Conservation (phyloP, 805 yeast genomes). For the Clavispora carvajalis region DNA sequence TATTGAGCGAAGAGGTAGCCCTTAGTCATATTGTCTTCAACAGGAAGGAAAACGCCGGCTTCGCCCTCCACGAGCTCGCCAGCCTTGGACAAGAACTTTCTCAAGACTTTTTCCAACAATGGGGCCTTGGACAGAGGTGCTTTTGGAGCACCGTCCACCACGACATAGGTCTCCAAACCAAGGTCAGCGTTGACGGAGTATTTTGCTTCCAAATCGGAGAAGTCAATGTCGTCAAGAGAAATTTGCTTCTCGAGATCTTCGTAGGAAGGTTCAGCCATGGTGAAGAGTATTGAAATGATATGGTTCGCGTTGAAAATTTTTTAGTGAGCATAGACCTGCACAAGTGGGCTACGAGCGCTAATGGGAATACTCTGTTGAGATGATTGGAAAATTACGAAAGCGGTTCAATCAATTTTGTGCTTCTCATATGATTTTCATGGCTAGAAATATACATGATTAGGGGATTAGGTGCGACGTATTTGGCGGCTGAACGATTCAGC, state of each 20-base stretch:
- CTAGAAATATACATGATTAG: too few relatives aligned
- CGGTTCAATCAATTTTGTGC: too few relatives aligned
- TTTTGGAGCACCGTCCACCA: slow-evolving; percentile 92
- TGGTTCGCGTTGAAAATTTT: slow-evolving; percentile 1
- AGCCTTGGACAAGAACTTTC: slow-evolving; percentile 69
- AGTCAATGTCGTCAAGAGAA: slow-evolving; percentile 55
- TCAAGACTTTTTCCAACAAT: slow-evolving; percentile 76
- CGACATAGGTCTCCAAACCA: slow-evolving; percentile 70
- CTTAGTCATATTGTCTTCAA: slow-evolving; percentile 71
- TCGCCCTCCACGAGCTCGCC: slow-evolving; percentile 62
- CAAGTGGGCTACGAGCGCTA: not conserved
- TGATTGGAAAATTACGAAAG: too few relatives aligned
- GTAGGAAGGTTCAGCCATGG: slow-evolving; percentile 13
- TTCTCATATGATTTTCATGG: too few relatives aligned
- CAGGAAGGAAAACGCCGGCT: slow-evolving; percentile 76
- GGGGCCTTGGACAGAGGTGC: slow-evolving; percentile 89
- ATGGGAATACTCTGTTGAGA: not conserved
- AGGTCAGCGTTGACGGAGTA: slow-evolving; percentile 54
- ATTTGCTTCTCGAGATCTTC: slow-evolving; percentile 37
- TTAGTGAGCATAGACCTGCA: not conserved
- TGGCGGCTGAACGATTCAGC: too few relatives aligned
- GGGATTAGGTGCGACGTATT: too few relatives aligned
- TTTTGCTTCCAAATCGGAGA: slow-evolving; percentile 78
- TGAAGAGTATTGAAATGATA: not conserved
- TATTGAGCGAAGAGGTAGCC: slow-evolving; percentile 87